Evolutionary conservation across 257 asterid species (phyloP).

Genomic region (Nicotiana knightiana): DNA sequence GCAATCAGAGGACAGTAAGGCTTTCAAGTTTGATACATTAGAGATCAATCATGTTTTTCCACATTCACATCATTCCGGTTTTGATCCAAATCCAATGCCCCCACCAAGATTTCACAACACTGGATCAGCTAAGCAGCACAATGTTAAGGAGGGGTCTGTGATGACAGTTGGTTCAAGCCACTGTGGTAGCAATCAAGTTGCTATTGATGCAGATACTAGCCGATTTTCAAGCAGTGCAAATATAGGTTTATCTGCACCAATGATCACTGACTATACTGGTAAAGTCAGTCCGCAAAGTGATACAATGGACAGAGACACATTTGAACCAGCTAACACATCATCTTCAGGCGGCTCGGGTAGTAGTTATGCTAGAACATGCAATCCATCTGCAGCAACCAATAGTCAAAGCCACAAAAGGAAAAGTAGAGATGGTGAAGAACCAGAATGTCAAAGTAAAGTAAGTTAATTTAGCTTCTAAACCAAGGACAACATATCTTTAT

Average conservation of each 20-base stretch:
- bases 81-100: conserved; percentile 24
- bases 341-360: conserved; percentile 69
- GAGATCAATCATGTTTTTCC: conserved; percentile 14
- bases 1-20: conserved; percentile 17
- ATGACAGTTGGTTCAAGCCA: conserved; percentile 66
- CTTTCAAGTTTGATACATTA: conserved; percentile 14
- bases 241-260: conserved; percentile 19
- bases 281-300: conserved; percentile 31
- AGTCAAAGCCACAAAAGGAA: conserved; percentile 51
- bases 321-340: conserved; percentile 38
- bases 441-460: conserved; percentile 72
- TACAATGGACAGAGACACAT: conserved; percentile 32
- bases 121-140: neutral
- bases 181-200: conserved; percentile 70
- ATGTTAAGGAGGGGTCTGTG: conserved; percentile 32
- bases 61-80: conserved; percentile 6
- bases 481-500: neutral
- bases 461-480: conserved; percentile 1
- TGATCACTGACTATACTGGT: conserved; percentile 19
- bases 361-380: conserved; percentile 48
- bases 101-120: conserved; percentile 38
- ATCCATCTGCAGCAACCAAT: conserved; percentile 31
- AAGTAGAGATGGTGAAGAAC: conserved; percentile 49
- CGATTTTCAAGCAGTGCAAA: conserved; percentile 36
- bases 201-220: conserved; percentile 34